Conservation (phyloP, 768 basidiomycete genomes). For the Vararia minispora region DNA sequence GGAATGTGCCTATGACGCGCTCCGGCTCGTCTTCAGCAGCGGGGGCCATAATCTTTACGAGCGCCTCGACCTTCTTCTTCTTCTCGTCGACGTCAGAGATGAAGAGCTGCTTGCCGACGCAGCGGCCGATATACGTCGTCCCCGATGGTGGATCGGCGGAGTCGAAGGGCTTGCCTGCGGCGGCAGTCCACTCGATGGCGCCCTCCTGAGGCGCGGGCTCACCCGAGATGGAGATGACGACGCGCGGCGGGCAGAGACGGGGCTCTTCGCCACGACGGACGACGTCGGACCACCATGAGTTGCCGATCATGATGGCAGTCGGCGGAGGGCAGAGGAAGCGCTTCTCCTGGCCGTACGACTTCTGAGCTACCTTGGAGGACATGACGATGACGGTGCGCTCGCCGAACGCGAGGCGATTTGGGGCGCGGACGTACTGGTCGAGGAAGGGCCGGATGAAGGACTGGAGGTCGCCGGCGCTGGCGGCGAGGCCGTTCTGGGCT, state of each 20-base stretch:
- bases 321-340: conserved; percentile 94
- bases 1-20: conserved; percentile 79
- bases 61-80: conserved; percentile 90
- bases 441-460: conserved; percentile 77
- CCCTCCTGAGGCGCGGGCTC: conserved; percentile 82
- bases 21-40: conserved; percentile 73
- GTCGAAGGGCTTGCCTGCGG: conserved; percentile 78
- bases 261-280: conserved; percentile 64
- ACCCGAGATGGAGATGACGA: conserved; percentile 86
- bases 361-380: conserved; percentile 97
- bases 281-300: conserved; percentile 88
- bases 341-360: conserved; percentile 94
- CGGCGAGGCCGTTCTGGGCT: conserved; percentile 30
- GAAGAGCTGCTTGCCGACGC: conserved; percentile 90
- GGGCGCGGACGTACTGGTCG: conserved; percentile 75
- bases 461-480: conserved; percentile 64
- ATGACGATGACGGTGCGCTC: conserved; percentile 93
- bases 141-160: conserved; percentile 66
- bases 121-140: conserved; percentile 85
- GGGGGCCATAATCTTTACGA: conserved; percentile 80
- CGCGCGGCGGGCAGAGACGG: conserved; percentile 65
- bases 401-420: conserved; percentile 81
- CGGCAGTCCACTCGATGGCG: conserved; percentile 78
- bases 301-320: conserved; percentile 88
- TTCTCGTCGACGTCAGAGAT: conserved; percentile 93